Base-by-base conservation (phyloP, 2,329 filamentous ascomycete genomes). In the Helicocarpus griseus region DNA sequence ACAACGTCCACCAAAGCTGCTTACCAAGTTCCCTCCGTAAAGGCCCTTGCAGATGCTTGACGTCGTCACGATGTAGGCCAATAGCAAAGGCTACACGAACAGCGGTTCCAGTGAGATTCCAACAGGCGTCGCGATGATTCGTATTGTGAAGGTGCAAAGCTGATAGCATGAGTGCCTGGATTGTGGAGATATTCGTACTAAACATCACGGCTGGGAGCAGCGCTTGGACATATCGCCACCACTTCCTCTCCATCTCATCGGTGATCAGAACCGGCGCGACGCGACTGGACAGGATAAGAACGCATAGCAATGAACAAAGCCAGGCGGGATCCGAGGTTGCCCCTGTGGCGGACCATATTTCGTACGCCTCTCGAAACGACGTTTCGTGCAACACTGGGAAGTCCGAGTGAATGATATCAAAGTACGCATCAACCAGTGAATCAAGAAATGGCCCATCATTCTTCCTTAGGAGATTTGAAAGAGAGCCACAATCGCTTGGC, bases 81-180 rank as follows among this genome's bases (percentile, higher is more conserved):
- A 44, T 28, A 14, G 40, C 40, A 44, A 44, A 44, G 2, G 40
- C 40, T 13, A 44, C 40, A 44, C 24, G 40, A 9, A 44, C 24
- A 9, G 40, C 40, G 9, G 24, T 44, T 44, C 40, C 40, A 4
- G 24, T 44, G 11, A 44, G 24, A 28, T 44, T 44, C 40, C 40
- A 44, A 29, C 40, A 44, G 5, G 40, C 40, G 5, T 44, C 40
- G 26, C 40, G 40, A 29, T 44, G 40, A 28, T 44, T 44, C 29
- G 40, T 44, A 29, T 44, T 44, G 24, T 44, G 40, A 28, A 44
- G 24, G 29, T 44, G 40, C n/a, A 44, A 44, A 28, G 40, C 40
- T 7, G 40, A 44, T 44, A 44, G 24, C 40, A 44, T 44, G 22
- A 44, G 40, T 1, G 40, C 40, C n/a, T 44, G 40, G 24, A 44